phyloP scores from a whole-genome alignment of 805 yeast species.

The Ogataea nitratoaversa region DNA sequence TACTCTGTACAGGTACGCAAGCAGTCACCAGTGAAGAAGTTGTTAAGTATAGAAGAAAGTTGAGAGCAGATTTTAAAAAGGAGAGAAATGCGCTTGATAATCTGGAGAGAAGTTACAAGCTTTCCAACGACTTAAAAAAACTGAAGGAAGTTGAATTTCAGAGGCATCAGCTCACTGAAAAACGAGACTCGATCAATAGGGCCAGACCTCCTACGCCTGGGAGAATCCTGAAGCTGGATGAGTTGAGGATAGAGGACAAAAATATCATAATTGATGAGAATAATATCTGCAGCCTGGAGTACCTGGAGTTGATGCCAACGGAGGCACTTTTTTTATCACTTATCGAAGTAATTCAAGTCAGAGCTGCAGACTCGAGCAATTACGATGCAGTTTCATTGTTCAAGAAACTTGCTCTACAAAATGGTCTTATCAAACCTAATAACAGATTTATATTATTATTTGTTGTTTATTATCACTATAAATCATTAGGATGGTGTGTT shows the following conservation, averaged over 20 bases:
- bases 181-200: constrained; percentile 16
- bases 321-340: constrained; percentile 70
- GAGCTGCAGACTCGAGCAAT: background rate
- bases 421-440: constrained; percentile 21
- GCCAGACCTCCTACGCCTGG: constrained; percentile 9
- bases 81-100: constrained; percentile 60
- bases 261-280: constrained; percentile 27
- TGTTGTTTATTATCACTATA: constrained; percentile 78
- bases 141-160: constrained; percentile 37
- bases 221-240: constrained; percentile 5
- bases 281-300: constrained; percentile 34
- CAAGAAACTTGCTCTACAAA: constrained; percentile 8
- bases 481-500: constrained; percentile 93
- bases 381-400: constrained; percentile 10
- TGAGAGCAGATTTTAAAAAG: constrained; percentile 67
- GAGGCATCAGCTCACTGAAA: constrained; percentile 23
- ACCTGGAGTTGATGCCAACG: constrained; percentile 65
- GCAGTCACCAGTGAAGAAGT: constrained; percentile 64
- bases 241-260: constrained; percentile 34
- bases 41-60: constrained; percentile 65
- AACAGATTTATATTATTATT: constrained; percentile 50
- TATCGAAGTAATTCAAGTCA: constrained; percentile 30
- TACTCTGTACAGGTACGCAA: constrained; percentile 26
- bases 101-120: constrained; percentile 33
- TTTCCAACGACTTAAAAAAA: constrained; percentile 12